phyloP scores from a whole-genome alignment of 371 early-diverging fungal genomes.

The Nematocida sp. region DNA sequence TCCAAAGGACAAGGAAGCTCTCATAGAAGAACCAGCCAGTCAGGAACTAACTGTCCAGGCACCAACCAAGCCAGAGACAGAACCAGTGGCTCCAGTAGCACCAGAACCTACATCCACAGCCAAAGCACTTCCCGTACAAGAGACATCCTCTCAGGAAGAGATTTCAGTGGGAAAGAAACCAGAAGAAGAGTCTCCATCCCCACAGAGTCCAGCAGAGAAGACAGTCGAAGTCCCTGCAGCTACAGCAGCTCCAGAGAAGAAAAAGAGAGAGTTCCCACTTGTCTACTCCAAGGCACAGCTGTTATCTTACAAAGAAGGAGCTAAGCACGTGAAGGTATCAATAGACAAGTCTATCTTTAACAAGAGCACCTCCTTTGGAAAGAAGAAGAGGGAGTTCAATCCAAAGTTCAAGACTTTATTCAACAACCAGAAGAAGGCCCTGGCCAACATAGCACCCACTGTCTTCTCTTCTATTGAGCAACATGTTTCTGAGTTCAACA shows the following conservation, averaged over 20 bases:
- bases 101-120: too few species aligned
- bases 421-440: neutral
- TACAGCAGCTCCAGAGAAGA: neutral
- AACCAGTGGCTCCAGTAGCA: too few species aligned
- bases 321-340: neutral
- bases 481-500: slow-evolving; percentile 35
- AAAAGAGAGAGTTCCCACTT: slow-evolving; percentile 3
- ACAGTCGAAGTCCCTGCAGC: too few species aligned
- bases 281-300: slow-evolving; percentile 22
- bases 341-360: slow-evolving; percentile 1
- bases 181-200: too few species aligned
- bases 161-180: too few species aligned
- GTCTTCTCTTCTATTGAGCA: slow-evolving; percentile 21
- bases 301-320: neutral
- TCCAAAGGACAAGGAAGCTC: neutral
- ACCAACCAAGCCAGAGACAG: too few species aligned
- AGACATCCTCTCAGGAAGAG: too few species aligned
- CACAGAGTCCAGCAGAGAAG: too few species aligned
- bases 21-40: too few species aligned
- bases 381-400: slow-evolving; percentile 39
- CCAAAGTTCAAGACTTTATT: neutral
- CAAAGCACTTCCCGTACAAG: too few species aligned
- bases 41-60: too few species aligned
- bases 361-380: neutral
- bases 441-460: slow-evolving; percentile 1